These are phyloP conservation scores for Daphne laureola DNA, from an alignment of 441 rosid genomes.

Conservation along the genomic window DNA sequence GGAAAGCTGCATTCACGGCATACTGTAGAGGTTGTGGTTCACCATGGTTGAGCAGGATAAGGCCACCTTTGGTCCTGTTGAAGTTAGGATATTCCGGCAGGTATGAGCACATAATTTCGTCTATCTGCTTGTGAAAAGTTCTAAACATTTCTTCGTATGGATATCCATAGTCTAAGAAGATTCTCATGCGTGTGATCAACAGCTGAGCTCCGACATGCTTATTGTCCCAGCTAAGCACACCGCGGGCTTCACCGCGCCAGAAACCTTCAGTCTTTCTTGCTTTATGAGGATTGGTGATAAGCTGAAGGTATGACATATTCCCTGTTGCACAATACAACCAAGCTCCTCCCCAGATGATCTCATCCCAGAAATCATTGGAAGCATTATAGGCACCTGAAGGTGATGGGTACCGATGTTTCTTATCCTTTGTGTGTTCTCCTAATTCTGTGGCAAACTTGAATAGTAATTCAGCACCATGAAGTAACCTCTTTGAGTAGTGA, in stretches of 20 bases:
- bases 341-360: constrained; percentile 54
- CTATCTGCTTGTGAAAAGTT: constrained; percentile 48
- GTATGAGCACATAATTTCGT: constrained; percentile 47
- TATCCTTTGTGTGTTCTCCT: constrained; percentile 33
- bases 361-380: constrained; percentile 48
- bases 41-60: constrained; percentile 57
- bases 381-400: constrained; percentile 38
- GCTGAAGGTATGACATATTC: constrained; percentile 40
- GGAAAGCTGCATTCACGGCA: constrained; percentile 51
- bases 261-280: constrained; percentile 51
- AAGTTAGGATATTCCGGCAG: constrained; percentile 40
- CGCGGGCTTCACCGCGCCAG: constrained; percentile 41
- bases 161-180: constrained; percentile 53
- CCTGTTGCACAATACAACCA: constrained; percentile 69
- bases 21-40: constrained; percentile 62
- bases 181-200: constrained; percentile 43
- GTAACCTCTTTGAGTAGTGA: constrained; percentile 55
- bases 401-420: constrained; percentile 25
- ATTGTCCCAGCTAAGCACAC: constrained; percentile 66
- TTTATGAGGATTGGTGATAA: constrained; percentile 37
- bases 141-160: constrained; percentile 52
- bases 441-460: constrained; percentile 35
- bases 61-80: constrained; percentile 51
- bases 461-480: constrained; percentile 50
- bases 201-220: constrained; percentile 56